These are phyloP conservation scores for Austropuccinia psidii DNA, from an alignment of 1,284 basidiomycete genomes.

Conservation along the genomic window DNA sequence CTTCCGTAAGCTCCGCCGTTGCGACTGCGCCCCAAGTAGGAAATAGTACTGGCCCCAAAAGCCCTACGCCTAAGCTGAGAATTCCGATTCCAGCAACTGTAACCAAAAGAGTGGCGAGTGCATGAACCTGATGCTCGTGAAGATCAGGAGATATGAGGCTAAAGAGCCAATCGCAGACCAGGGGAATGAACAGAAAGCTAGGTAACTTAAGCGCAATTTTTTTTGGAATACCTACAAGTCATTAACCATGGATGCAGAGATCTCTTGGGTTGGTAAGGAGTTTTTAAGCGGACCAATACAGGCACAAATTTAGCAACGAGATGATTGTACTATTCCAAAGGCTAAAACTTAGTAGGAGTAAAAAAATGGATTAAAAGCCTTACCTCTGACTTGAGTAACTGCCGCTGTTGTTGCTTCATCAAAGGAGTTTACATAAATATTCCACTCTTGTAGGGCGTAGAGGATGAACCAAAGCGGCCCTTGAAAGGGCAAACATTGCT, in stretches of 20 bases:
- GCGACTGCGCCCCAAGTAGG: background rate
- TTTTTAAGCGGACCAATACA: background rate
- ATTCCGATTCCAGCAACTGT: background rate
- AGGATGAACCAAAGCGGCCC: constrained; percentile 18
- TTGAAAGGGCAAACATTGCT: constrained; percentile 31
- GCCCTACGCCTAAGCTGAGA: background rate
- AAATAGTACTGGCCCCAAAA: background rate
- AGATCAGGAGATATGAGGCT: background rate
- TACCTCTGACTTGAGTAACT: constrained; percentile 21
- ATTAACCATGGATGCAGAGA: constrained; percentile 18
- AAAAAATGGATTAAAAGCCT: background rate
- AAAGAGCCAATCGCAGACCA: too few species aligned
- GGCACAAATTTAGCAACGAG: background rate
- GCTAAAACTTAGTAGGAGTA: background rate
- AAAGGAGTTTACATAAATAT: constrained; percentile 28
- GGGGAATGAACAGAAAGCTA: background rate
- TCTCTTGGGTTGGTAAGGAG: background rate
- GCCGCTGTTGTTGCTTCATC: constrained; percentile 8
- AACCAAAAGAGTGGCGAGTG: constrained; percentile 3
- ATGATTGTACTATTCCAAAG: too few species aligned
- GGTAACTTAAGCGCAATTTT: background rate
- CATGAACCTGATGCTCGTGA: background rate
- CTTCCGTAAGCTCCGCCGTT: background rate
- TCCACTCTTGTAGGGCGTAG: constrained; percentile 27
- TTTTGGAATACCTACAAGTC: constrained; percentile 14